Evolutionary conservation across 495 filamentous ascomycete genomes (phyloP).

Genomic region (Podospora bellae-mahoneyi): DNA sequence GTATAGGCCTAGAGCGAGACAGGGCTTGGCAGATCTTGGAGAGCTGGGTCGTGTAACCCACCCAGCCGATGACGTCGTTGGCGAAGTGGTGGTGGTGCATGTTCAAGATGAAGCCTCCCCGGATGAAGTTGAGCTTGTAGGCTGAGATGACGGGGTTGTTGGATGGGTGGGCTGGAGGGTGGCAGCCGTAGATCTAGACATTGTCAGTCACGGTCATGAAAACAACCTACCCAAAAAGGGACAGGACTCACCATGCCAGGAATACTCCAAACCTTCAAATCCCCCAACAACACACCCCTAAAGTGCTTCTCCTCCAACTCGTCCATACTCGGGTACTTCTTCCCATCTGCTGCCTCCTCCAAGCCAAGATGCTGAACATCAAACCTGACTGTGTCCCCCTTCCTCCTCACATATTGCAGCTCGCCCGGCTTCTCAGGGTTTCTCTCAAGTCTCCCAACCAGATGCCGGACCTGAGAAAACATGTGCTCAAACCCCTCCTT

Average conservation of each 20-base stretch:
- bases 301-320: constrained; percentile 32
- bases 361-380: constrained; percentile 37
- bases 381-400: constrained; percentile 37
- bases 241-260: constrained; percentile 23
- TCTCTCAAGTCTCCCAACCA: neutral
- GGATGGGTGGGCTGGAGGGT: constrained; percentile 35
- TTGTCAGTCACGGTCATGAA: neutral
- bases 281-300: constrained; percentile 23
- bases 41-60: constrained; percentile 35
- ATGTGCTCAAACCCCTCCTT: neutral
- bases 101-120: constrained; percentile 37
- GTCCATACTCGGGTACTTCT: constrained; percentile 27
- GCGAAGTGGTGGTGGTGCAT: constrained; percentile 43
- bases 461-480: neutral
- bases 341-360: neutral
- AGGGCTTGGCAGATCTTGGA: constrained; percentile 40
- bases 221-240: neutral
- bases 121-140: constrained; percentile 43
- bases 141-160: constrained; percentile 33
- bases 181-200: constrained; percentile 31
- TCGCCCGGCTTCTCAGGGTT: constrained; percentile 27
- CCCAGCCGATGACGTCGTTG: constrained; percentile 41
- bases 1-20: constrained; percentile 8
- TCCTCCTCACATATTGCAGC: constrained; percentile 39
- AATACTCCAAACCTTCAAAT: constrained; percentile 33